Evolutionary conservation across 2,329 filamentous ascomycete genomes (phyloP).

Genomic region (Hypoxylon sp.): DNA sequence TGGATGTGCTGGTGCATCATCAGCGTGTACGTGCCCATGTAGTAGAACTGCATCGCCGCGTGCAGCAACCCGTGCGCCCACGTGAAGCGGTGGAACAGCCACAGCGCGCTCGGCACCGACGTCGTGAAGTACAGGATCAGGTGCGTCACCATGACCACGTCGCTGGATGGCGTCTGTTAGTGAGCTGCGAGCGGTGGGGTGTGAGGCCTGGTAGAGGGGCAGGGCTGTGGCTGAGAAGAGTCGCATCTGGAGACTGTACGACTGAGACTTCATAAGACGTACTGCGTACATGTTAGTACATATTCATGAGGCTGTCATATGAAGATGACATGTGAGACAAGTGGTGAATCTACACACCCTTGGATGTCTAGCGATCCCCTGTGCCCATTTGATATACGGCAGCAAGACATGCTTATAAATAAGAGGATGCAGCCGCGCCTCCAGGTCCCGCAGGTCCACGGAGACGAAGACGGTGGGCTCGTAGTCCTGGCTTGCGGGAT

Average conservation of each 20-base stretch:
- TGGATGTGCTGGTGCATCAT: slow-evolving; percentile 90
- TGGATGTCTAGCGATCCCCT: slow-evolving; percentile 35
- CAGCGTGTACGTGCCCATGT: slow-evolving; percentile 77
- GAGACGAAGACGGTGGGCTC: slow-evolving; percentile 57
- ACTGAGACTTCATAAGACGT: background rate
- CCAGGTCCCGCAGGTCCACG: slow-evolving; percentile 50
- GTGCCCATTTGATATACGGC: slow-evolving; percentile 43
- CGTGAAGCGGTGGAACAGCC: slow-evolving; percentile 69
- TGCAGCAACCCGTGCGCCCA: slow-evolving; percentile 74
- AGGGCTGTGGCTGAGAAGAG: background rate
- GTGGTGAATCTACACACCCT: slow-evolving; percentile 27
- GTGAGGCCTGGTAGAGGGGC: background rate
- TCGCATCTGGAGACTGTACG: background rate
- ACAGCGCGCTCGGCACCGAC: slow-evolving; percentile 72
- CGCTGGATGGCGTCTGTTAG: slow-evolving; percentile 45
- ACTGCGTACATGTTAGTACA: slow-evolving; percentile 20
- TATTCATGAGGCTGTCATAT: background rate
- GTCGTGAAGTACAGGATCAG: slow-evolving; percentile 75
- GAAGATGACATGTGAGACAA: background rate
- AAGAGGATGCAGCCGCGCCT: slow-evolving; percentile 44
- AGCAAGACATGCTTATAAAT: slow-evolving; percentile 36
- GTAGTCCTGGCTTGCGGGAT: slow-evolving; percentile 52
- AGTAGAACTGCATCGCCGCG: slow-evolving; percentile 70
- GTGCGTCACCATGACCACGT: slow-evolving; percentile 82
- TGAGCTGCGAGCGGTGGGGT: background rate